Percentiles rank a stretch among this genome's conserved stretches.
These are phyloP conservation scores for Candida alai DNA, from an alignment of 805 yeast genomes.

Conservation along the genomic window DNA sequence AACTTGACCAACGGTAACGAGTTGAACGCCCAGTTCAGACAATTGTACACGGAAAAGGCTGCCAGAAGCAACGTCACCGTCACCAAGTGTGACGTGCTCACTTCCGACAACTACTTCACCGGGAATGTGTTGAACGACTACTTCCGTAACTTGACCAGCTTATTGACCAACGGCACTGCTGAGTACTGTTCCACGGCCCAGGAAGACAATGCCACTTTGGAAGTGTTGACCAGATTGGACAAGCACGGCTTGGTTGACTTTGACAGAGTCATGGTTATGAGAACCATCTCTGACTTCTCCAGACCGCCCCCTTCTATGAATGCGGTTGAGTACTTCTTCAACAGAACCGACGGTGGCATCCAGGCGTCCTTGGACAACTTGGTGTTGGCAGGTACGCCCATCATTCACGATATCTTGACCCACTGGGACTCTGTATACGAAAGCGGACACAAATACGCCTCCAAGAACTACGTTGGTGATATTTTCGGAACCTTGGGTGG, in stretches of 20 bases:
- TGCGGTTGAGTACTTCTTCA: conserved; percentile 49
- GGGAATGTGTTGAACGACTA: conserved; percentile 51
- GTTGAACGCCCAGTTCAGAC: conserved; percentile 43
- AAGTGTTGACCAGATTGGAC: conserved; percentile 53
- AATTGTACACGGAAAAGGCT: conserved; percentile 45
- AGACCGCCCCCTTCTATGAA: conserved; percentile 47
- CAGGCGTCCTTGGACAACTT: conserved; percentile 48
- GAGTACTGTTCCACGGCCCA: conserved; percentile 60
- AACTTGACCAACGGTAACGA: conserved; percentile 43
- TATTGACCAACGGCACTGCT: conserved; percentile 58
- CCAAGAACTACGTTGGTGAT: conserved; percentile 60
- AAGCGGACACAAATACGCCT: conserved; percentile 23
- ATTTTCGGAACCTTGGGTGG: conserved; percentile 53
- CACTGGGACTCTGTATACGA: conserved; percentile 44
- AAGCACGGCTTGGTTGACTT: conserved; percentile 53
- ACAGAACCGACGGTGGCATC: conserved; percentile 49
- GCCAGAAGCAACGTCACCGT: conserved; percentile 47
- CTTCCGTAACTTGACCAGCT: conserved; percentile 42
- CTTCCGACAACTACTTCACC: conserved; percentile 58
- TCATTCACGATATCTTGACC: conserved; percentile 47
- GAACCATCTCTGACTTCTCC: conserved; percentile 59
- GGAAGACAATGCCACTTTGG: conserved; percentile 65
- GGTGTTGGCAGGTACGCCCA: conserved; percentile 50
- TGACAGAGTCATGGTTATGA: conserved; percentile 54
- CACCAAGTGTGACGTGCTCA: conserved; percentile 54